Evolutionary conservation across 1,284 basidiomycete species (phyloP).

Genomic region (Ceratobasidium sp.): DNA sequence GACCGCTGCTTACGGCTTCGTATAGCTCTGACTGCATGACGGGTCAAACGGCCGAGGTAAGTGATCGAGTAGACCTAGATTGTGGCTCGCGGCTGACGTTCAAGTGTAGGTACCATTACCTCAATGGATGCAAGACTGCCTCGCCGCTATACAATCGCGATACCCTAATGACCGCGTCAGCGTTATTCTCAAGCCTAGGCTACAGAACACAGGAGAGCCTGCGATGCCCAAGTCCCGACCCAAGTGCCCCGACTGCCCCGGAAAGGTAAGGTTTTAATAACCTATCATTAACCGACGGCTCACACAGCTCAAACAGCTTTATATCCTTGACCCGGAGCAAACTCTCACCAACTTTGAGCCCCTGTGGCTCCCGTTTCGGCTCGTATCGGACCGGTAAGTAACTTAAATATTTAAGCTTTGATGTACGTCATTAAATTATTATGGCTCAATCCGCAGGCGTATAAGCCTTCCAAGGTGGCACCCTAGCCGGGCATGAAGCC

Average conservation of each 20-base stretch:
- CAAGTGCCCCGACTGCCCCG: conserved; percentile 95
- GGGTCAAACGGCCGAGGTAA: conserved; percentile 31
- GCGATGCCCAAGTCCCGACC: conserved; percentile 85
- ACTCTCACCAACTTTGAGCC: conserved; percentile 88
- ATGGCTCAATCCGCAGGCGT: conserved; percentile 4
- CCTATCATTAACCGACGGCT: conserved; percentile 14
- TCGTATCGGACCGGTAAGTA: not conserved
- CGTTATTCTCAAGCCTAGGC: conserved; percentile 71
- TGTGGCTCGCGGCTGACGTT: not conserved
- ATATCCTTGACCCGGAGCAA: conserved; percentile 93
- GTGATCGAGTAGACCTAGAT: conserved; percentile 7
- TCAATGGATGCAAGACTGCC: conserved; percentile 76
- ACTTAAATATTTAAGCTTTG: not conserved
- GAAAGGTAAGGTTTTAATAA: conserved; percentile 74
- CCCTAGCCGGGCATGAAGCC: conserved; percentile 6
- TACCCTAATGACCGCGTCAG: conserved; percentile 90
- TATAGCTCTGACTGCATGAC: conserved; percentile 33
- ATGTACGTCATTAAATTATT: not conserved
- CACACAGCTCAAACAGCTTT: conserved; percentile 69
- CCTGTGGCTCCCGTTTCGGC: not conserved
- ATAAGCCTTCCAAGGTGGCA: conserved; percentile 16
- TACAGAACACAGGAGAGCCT: conserved; percentile 59
- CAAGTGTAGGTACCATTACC: conserved; percentile 62
- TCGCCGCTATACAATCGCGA: conserved; percentile 74
- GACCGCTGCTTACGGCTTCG: conserved; percentile 28